Conservation (phyloP, 108 stramenopile genomes). For the Thalassiosira profunda region DNA sequence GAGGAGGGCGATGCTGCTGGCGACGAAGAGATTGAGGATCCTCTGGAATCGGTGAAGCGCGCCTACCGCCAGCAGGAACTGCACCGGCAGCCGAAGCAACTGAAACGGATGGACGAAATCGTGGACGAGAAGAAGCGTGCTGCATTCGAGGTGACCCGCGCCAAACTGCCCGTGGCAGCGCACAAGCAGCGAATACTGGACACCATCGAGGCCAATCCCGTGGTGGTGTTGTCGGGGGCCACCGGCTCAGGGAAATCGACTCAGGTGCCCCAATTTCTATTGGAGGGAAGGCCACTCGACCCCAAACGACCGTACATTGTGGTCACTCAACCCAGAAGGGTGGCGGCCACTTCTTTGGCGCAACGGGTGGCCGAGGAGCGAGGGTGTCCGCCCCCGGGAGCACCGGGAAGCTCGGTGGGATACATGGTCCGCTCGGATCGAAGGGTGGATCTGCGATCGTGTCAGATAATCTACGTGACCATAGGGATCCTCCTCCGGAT, state of each 20-base stretch:
- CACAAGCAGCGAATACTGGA: conserved; percentile 47
- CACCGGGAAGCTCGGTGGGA: conserved; percentile 62
- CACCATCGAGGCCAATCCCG: conserved; percentile 32
- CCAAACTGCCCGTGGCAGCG: conserved; percentile 58
- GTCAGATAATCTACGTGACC: conserved; percentile 74
- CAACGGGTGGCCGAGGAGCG: conserved; percentile 91
- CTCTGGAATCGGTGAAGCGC: conserved; percentile 56
- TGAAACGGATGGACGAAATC: conserved; percentile 14
- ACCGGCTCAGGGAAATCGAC: conserved; percentile 89
- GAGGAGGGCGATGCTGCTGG: conserved; percentile 12
- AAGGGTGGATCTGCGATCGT: conserved; percentile 35
- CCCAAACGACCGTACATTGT: conserved; percentile 61
- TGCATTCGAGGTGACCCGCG: conserved; percentile 10
- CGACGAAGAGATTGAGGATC: conserved; percentile 31
- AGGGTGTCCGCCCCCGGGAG: conserved; percentile 52
- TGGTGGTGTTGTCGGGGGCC: conserved; percentile 73
- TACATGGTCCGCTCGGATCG: conserved; percentile 75
- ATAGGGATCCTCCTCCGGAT: conserved; percentile 88
- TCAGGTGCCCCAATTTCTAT: conserved; percentile 88
- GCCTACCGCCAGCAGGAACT: conserved; percentile 34
- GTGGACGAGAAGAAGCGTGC: conserved; percentile 1
- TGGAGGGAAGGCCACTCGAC: conserved; percentile 55
- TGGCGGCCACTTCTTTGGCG: conserved; percentile 92
- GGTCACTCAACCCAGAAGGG: conserved; percentile 93
- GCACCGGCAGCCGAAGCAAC: conserved; percentile 1